phyloP scores from a whole-genome alignment of 805 yeast species.

The Yamadazyma akitaensis region DNA sequence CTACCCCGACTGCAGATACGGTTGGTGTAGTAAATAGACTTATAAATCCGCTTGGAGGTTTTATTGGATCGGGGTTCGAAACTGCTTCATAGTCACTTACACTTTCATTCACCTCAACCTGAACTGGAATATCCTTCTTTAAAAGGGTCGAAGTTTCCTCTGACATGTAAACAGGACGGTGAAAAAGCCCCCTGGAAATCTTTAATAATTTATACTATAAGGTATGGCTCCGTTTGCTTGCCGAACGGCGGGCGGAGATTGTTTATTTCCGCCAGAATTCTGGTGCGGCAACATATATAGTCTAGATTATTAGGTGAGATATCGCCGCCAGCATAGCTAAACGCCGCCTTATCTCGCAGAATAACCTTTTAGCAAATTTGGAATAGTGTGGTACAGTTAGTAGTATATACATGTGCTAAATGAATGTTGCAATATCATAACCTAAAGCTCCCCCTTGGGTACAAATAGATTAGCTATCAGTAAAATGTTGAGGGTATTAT shows the following conservation, averaged over 20 bases:
- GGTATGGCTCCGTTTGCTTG: too few relatives aligned
- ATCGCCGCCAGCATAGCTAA: too few relatives aligned
- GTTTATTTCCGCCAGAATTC: too few relatives aligned
- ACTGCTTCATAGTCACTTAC: neutral
- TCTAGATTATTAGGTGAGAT: too few relatives aligned
- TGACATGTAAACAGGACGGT: neutral
- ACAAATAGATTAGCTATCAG: neutral
- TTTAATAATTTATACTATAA: too few relatives aligned
- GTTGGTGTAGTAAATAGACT: neutral
- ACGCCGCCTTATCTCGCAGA: too few relatives aligned
- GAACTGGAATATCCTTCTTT: neutral
- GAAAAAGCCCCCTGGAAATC: too few relatives aligned
- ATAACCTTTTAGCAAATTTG: too few relatives aligned
- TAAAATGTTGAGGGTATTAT: neutral
- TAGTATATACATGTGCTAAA: neutral
- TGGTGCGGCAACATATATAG: too few relatives aligned
- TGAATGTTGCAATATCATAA: neutral
- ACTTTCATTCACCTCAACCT: slow-evolving; percentile 1
- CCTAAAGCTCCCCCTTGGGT: neutral
- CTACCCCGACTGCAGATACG: neutral
- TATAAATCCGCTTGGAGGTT: neutral
- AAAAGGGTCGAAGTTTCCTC: slow-evolving; percentile 1
- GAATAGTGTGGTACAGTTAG: too few relatives aligned
- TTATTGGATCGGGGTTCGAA: neutral
- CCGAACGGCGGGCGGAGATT: too few relatives aligned